Percentiles rank a stretch among this genome's conserved stretches.
Evolutionary conservation across 345 rosid genomes (phyloP).

Genomic region (Durio zibethinus): DNA sequence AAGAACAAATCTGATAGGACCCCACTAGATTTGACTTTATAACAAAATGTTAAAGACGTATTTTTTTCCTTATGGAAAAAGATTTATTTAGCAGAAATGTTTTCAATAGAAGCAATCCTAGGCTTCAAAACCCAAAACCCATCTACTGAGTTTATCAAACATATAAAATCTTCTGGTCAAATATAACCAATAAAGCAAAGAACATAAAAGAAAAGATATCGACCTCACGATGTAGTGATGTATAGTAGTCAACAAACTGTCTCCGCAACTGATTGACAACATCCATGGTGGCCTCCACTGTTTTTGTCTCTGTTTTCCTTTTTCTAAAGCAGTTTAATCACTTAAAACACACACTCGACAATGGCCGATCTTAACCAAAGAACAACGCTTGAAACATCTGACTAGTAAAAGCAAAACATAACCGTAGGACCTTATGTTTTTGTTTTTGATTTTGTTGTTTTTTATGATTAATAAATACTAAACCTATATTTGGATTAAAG

Average conservation of each 20-base stretch:
- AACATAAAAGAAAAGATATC: background rate
- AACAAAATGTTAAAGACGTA: too few relatives aligned
- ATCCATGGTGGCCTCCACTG: conserved; percentile 35
- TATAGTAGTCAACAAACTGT: conserved; percentile 42
- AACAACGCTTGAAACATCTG: too few relatives aligned
- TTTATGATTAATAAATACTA: too few relatives aligned
- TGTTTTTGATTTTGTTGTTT: too few relatives aligned
- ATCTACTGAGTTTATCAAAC: background rate
- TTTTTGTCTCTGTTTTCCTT: background rate
- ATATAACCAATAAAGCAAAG: background rate
- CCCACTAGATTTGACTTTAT: background rate
- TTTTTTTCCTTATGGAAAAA: too few relatives aligned
- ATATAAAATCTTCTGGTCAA: background rate
- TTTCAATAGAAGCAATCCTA: background rate
- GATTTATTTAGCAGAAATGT: background rate
- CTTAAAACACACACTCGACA: background rate
- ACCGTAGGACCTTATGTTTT: too few relatives aligned
- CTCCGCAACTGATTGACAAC: conserved; percentile 47
- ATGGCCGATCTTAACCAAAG: background rate
- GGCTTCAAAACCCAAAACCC: background rate
- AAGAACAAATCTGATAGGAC: background rate
- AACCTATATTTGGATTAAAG: too few relatives aligned
- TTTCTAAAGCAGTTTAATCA: background rate
- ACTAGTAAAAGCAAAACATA: too few relatives aligned
- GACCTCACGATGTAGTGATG: conserved; percentile 48